Evolutionary conservation across 306 rosid genomes (phyloP).

Genomic region (Morella rubra): DNA sequence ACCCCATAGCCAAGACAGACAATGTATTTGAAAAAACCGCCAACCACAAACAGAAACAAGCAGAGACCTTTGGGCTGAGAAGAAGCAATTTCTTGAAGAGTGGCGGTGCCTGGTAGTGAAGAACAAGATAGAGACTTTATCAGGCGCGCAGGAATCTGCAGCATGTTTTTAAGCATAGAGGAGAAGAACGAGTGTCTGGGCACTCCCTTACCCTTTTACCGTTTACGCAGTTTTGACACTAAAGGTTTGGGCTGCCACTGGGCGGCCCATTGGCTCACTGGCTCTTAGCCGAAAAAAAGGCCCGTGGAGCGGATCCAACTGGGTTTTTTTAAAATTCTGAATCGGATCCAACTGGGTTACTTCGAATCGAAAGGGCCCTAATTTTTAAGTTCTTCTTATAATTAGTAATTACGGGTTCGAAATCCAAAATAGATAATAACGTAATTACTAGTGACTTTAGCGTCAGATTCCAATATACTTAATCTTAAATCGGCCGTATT

Average conservation of each 20-base stretch:
- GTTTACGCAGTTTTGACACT: background rate
- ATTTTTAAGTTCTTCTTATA: too few relatives aligned
- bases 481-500: too few relatives aligned
- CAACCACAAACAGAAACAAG: background rate
- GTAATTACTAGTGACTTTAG: too few relatives aligned
- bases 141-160: conserved; percentile 53
- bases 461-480: too few relatives aligned
- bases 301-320: too few relatives aligned
- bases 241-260: background rate
- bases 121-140: conserved; percentile 48
- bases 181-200: background rate
- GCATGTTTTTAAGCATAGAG: conserved; percentile 38
- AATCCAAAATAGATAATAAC: too few relatives aligned
- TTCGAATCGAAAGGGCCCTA: too few relatives aligned
- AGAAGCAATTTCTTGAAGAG: conserved; percentile 63
- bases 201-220: background rate
- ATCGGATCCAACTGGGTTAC: too few relatives aligned
- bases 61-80: conserved; percentile 61
- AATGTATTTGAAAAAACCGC: background rate
- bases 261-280: background rate
- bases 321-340: too few relatives aligned
- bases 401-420: too few relatives aligned
- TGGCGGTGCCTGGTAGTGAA: conserved; percentile 50
- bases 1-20: background rate
- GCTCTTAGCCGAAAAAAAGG: too few relatives aligned